These are phyloP conservation scores for Globisporangium mamillatum DNA, from an alignment of 352 stramenopile genomes.

Conservation along the genomic window DNA sequence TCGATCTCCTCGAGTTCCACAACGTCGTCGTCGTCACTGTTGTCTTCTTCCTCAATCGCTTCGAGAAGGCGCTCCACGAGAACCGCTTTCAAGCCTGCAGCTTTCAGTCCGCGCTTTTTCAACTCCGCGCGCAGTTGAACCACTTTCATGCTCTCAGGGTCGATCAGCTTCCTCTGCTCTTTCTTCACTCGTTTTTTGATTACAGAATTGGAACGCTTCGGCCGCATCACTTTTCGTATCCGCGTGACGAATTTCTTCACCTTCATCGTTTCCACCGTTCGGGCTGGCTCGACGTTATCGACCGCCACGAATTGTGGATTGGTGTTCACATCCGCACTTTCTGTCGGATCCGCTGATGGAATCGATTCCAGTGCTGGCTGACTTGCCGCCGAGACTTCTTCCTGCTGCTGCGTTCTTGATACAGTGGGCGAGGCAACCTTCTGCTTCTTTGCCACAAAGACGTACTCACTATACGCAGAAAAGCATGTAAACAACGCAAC, in stretches of 20 bases:
- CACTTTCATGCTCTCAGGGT: slow-evolving; percentile 37
- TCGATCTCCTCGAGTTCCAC: slow-evolving; percentile 26
- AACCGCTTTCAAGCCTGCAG: slow-evolving; percentile 50
- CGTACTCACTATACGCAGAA: slow-evolving; percentile 15
- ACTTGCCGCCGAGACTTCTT: background rate
- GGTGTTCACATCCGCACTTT: background rate
- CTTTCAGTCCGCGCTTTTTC: slow-evolving; percentile 53
- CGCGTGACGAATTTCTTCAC: slow-evolving; percentile 37
- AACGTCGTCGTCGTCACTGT: slow-evolving; percentile 27
- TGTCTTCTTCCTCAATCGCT: slow-evolving; percentile 38
- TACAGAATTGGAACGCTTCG: slow-evolving; percentile 8
- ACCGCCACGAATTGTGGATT: background rate
- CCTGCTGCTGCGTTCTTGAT: slow-evolving; percentile 6
- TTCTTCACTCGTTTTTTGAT: slow-evolving; percentile 20
- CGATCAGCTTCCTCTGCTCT: slow-evolving; percentile 24
- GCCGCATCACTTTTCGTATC: slow-evolving; percentile 34
- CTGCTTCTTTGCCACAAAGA: slow-evolving; percentile 16
- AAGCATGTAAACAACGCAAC: background rate
- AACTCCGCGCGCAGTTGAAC: slow-evolving; percentile 56
- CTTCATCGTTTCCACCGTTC: background rate
- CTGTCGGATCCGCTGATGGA: slow-evolving; percentile 5
- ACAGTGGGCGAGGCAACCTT: background rate
- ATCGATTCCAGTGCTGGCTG: background rate
- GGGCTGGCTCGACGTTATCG: background rate
- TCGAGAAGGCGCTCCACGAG: slow-evolving; percentile 49